A percentile compares a stretch with the other conserved stretches of the same genome.
Evolutionary conservation across 352 stramenopile species (phyloP).

Genomic region (Globisporangium lucens): DNA sequence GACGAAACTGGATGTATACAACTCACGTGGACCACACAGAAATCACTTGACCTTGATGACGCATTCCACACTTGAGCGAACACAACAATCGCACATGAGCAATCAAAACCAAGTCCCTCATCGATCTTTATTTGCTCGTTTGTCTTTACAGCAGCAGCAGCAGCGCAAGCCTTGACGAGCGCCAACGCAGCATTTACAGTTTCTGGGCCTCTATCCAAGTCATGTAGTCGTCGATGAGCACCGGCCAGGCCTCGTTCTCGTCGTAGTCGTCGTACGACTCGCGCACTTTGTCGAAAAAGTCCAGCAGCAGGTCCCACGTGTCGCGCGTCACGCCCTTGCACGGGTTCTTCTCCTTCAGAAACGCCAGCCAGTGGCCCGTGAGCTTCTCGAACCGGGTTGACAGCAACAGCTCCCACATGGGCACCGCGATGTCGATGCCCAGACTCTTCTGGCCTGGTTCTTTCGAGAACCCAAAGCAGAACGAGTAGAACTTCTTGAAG

Average conservation of each 20-base stretch:
- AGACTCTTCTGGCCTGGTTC: conserved; percentile 87
- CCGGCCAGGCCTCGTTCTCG: conserved; percentile 88
- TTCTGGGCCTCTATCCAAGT: conserved; percentile 75
- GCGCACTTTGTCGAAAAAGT: conserved; percentile 84
- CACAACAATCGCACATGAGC: too few relatives aligned
- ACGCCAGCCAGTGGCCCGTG: conserved; percentile 69
- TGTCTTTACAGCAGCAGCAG: too few relatives aligned
- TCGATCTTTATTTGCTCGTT: too few relatives aligned
- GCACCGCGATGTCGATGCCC: conserved; percentile 77
- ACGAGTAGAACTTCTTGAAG: conserved; percentile 87
- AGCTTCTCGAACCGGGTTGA: conserved; percentile 59
- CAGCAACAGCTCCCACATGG: conserved; percentile 87
- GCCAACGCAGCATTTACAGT: conserved; percentile 17
- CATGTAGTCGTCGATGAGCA: conserved; percentile 91
- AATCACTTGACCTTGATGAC: not conserved
- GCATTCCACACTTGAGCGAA: too few relatives aligned
- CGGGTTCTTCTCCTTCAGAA: conserved; percentile 70
- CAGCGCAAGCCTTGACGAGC: not conserved
- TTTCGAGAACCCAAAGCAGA: conserved; percentile 88
- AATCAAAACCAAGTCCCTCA: too few relatives aligned
- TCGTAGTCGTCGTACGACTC: conserved; percentile 83
- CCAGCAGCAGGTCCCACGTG: conserved; percentile 83
- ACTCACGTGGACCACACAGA: not conserved
- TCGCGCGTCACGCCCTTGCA: conserved; percentile 83
- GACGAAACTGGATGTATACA: not conserved